Conservation (phyloP, 371 early-diverging fungal genomes). For the Blyttiomyces sp. region DNA sequence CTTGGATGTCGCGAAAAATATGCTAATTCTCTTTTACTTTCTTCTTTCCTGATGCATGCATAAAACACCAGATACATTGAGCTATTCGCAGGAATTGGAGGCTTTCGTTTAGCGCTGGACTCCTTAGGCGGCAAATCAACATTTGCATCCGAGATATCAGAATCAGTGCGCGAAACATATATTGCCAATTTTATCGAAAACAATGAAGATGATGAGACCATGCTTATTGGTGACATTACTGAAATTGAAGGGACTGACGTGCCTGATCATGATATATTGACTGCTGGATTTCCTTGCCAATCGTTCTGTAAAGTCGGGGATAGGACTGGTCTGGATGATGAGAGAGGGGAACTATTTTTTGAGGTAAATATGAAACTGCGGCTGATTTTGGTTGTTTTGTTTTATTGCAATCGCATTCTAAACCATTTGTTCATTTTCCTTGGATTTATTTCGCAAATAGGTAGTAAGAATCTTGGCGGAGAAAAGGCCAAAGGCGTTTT, state of each 20-base stretch:
- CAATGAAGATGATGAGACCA: background rate
- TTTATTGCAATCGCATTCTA: background rate
- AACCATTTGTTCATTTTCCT: too few species aligned
- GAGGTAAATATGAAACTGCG: background rate
- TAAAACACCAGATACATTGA: slow-evolving; percentile 22
- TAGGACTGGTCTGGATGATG: slow-evolving; percentile 9
- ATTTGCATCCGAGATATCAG: slow-evolving; percentile 17
- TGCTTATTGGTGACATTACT: slow-evolving; percentile 21
- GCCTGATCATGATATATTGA: slow-evolving; percentile 18
- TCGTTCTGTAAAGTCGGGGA: slow-evolving; percentile 19
- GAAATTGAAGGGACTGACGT: slow-evolving; percentile 12
- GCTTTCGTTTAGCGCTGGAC: slow-evolving; percentile 19
- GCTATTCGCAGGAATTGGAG: slow-evolving; percentile 23
- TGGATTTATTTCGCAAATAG: too few species aligned
- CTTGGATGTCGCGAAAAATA: too few species aligned
- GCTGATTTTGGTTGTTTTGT: background rate
- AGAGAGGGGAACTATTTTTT: slow-evolving; percentile 22
- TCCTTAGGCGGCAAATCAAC: slow-evolving; percentile 8
- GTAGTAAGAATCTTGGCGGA: slow-evolving; percentile 14
- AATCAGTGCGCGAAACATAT: slow-evolving; percentile 5
- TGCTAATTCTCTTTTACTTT: too few species aligned
- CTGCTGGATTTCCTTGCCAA: slow-evolving; percentile 24
- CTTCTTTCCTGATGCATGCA: too few species aligned
- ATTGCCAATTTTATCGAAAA: slow-evolving; percentile 8
- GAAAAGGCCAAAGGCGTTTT: slow-evolving; percentile 17